These are phyloP conservation scores for Tylopilus orsonianus DNA, from an alignment of 1,284 basidiomycete species.

Conservation along the genomic window DNA sequence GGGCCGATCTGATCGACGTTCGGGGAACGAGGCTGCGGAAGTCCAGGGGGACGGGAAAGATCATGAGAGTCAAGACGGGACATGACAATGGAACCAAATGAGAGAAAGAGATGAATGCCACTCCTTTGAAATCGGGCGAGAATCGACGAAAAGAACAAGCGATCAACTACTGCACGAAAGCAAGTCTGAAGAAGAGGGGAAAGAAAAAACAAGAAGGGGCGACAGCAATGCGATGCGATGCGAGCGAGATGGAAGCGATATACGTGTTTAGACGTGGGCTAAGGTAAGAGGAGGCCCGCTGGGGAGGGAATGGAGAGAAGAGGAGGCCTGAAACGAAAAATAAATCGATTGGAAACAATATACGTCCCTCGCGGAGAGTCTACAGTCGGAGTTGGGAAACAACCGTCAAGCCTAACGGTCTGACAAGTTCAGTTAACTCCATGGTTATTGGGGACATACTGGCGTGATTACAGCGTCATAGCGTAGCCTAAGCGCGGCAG, in stretches of 20 bases:
- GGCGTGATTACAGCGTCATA: constrained; percentile 3
- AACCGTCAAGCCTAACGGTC: constrained; percentile 17
- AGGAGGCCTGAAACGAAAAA: constrained; percentile 30
- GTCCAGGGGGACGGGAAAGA: constrained; percentile 42
- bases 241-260: constrained; percentile 29
- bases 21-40: constrained; percentile 21
- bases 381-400: constrained; percentile 36
- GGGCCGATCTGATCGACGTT: constrained; percentile 20
- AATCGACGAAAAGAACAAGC: constrained; percentile 25
- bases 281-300: constrained; percentile 30
- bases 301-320: constrained; percentile 9
- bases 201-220: constrained; percentile 27
- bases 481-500: neutral
- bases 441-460: neutral
- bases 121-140: constrained; percentile 16
- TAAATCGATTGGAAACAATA: constrained; percentile 31
- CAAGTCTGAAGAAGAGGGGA: constrained; percentile 23
- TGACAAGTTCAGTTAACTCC: constrained; percentile 17
- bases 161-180: constrained; percentile 37
- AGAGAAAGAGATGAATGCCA: neutral
- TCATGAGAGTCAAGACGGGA: constrained; percentile 45
- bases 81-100: constrained; percentile 27
- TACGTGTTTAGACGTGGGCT: constrained; percentile 31
- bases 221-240: constrained; percentile 39
- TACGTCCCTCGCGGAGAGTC: constrained; percentile 36